Conservation (phyloP, 306 rosid genomes). For the Cucurbita moschata region DNA sequence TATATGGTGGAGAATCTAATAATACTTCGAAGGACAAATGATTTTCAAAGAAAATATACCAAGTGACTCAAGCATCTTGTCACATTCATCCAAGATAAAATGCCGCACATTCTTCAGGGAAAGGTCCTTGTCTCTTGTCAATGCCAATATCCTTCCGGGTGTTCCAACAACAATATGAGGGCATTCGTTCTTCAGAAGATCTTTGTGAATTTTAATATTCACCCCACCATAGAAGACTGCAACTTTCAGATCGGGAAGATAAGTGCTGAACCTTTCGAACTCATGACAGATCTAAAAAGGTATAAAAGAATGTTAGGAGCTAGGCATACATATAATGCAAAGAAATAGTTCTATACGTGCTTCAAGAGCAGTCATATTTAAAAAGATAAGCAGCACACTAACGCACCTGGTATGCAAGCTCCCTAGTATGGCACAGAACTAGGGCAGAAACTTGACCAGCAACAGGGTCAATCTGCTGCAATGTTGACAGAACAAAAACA, state of each 20-base stretch:
- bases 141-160: slow-evolving; percentile 84
- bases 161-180: slow-evolving; percentile 99
- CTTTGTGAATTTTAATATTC: slow-evolving; percentile 84
- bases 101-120: slow-evolving; percentile 88
- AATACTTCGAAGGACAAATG: background rate
- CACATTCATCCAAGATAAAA: slow-evolving; percentile 92
- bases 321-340: background rate
- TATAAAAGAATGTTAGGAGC: background rate
- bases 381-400: background rate
- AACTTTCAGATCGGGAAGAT: slow-evolving; percentile 86
- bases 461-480: slow-evolving; percentile 97
- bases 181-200: slow-evolving; percentile 79
- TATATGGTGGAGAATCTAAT: background rate
- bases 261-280: slow-evolving; percentile 93
- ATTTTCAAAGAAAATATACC: slow-evolving; percentile 29
- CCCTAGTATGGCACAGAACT: slow-evolving; percentile 88
- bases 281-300: slow-evolving; percentile 81
- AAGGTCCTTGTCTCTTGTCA: slow-evolving; percentile 79
- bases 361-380: background rate
- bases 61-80: slow-evolving; percentile 96
- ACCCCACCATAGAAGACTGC: slow-evolving; percentile 99
- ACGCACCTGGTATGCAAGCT: slow-evolving; percentile 84
- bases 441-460: slow-evolving; percentile 96
- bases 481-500: slow-evolving; percentile 81
- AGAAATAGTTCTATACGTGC: background rate